phyloP scores from a whole-genome alignment of 495 filamentous ascomycete species.

The Bathelium albidoporum region DNA sequence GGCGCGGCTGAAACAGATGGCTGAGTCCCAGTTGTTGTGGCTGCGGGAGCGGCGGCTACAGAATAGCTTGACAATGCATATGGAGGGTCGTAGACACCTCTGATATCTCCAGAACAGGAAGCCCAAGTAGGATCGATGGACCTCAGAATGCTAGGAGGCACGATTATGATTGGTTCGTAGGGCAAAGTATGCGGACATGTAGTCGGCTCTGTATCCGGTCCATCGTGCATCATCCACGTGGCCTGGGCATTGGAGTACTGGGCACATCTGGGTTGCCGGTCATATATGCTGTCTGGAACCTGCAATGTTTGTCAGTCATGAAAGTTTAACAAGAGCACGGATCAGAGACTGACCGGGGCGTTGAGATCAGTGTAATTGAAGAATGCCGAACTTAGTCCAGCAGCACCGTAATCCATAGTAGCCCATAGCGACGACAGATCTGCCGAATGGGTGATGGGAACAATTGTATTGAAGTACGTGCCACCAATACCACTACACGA shows the following conservation, averaged over 20 bases:
- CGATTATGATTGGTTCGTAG: slow-evolving; percentile 6
- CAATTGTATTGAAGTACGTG: slow-evolving; percentile 7
- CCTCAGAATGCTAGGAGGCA: background rate
- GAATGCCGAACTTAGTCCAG: background rate
- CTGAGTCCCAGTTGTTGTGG: background rate
- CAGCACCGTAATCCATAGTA: background rate
- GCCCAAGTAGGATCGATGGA: slow-evolving; percentile 4
- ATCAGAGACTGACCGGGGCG: background rate
- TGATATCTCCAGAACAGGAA: slow-evolving; percentile 3
- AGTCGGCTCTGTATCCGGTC: background rate
- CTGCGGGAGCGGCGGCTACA: background rate
- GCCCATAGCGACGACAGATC: slow-evolving; percentile 8
- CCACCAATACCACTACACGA: slow-evolving; percentile 10
- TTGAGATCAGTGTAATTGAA: slow-evolving; percentile 12
- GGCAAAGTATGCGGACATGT: background rate
- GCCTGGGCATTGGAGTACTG: background rate
- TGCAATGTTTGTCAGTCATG: background rate
- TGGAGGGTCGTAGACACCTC: slow-evolving; percentile 6
- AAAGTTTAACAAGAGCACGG: background rate
- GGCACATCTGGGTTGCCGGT: slow-evolving; percentile 6
- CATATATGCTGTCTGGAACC: slow-evolving; percentile 10
- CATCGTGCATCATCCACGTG: background rate
- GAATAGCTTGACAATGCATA: background rate
- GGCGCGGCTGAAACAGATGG: background rate
- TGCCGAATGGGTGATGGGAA: background rate